These are phyloP conservation scores for Tetratostichococcus sp. DNA, from an alignment of 139 green algal genomes.

Conservation along the genomic window DNA sequence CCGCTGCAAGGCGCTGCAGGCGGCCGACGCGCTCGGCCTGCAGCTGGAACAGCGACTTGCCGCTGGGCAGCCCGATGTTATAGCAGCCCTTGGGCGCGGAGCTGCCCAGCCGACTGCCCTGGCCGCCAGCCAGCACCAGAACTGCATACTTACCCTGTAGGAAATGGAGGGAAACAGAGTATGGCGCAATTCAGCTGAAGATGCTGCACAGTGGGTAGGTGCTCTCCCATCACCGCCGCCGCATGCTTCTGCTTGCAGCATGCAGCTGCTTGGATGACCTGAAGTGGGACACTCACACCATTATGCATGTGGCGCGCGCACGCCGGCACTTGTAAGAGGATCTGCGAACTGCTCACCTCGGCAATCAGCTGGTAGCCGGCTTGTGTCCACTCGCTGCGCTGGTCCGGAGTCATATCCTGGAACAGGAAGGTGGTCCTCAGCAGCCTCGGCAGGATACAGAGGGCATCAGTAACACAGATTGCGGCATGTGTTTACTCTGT, in stretches of 20 bases:
- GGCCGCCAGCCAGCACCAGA: conserved; percentile 84
- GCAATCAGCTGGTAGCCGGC: conserved; percentile 44
- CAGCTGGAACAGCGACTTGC: conserved; percentile 89
- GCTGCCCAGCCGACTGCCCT: conserved; percentile 90
- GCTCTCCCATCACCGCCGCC: background rate
- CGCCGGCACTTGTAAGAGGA: too few species aligned
- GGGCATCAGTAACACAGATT: too few species aligned
- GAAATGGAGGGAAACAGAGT: background rate
- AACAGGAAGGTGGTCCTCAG: background rate
- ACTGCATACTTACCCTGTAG: conserved; percentile 68
- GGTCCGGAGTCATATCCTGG: conserved; percentile 13
- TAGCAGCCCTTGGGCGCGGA: conserved; percentile 87
- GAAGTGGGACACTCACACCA: too few species aligned
- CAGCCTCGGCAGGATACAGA: too few species aligned
- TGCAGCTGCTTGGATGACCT: background rate
- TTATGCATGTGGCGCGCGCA: too few species aligned
- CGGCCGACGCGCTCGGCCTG: conserved; percentile 76
- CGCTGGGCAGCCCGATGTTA: conserved; percentile 86
- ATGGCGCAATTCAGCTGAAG: background rate
- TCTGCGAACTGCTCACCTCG: conserved; percentile 11
- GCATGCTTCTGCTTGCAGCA: background rate
- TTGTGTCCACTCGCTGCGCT: conserved; percentile 30
- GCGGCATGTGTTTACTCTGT: too few species aligned
- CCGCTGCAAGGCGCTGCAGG: conserved; percentile 57
- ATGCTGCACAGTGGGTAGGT: background rate